These are phyloP conservation scores for Phytophthora colocasiae DNA, from an alignment of 352 stramenopile genomes.

Conservation along the genomic window DNA sequence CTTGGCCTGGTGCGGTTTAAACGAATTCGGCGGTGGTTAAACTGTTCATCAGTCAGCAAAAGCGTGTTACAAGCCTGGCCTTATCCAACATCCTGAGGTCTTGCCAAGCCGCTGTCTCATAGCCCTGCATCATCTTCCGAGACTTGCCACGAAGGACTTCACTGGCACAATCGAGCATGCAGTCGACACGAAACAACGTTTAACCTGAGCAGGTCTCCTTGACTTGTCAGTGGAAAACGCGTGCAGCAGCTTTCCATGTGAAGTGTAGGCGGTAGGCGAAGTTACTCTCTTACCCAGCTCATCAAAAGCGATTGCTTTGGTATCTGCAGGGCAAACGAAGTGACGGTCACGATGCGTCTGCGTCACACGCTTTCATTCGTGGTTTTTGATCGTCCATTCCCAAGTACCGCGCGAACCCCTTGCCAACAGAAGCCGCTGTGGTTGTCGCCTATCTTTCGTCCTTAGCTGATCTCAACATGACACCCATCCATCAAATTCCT, in stretches of 20 bases:
- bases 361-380: conserved; percentile 8
- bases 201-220: background rate
- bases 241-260: background rate
- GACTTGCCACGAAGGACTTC: background rate
- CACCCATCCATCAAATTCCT: conserved; percentile 27
- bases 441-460: no score
- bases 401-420: background rate
- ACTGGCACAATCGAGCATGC: background rate
- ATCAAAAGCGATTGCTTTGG: no score
- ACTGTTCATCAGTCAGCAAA: conserved; percentile 22
- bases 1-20: conserved; percentile 9
- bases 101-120: conserved; percentile 16
- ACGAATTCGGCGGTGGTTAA: conserved; percentile 19
- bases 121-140: background rate
- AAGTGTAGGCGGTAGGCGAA: no score
- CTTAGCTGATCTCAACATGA: conserved; percentile 13
- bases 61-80: background rate
- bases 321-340: background rate
- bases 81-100: conserved; percentile 20
- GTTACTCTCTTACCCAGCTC: no score
- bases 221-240: background rate
- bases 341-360: background rate
- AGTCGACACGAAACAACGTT: background rate
- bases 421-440: background rate
- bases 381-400: conserved; percentile 6